A percentile compares a stretch with the other conserved stretches of the same genome.
Conservation (phyloP, 768 basidiomycete genomes). For the Mycena vulgaris region DNA sequence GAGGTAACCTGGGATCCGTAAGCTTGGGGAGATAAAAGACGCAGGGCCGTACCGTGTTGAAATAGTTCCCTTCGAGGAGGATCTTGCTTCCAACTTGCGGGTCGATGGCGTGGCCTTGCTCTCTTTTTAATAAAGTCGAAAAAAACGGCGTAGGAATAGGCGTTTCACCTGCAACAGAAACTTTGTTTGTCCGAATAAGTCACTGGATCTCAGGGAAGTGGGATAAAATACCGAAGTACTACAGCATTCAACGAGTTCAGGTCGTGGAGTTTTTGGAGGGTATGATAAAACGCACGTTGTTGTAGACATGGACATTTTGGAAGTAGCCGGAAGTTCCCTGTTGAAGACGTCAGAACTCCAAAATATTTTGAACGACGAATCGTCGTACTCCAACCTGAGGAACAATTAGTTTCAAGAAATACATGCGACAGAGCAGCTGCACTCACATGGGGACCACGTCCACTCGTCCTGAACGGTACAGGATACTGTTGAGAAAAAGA, state of each 20-base stretch:
- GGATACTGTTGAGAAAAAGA: too few relatives aligned
- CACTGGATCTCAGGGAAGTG: not conserved
- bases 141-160: too few relatives aligned
- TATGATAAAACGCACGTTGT: conserved; percentile 28
- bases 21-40: not conserved
- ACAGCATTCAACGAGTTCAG: not conserved
- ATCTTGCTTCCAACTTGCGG: conserved; percentile 43
- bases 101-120: conserved; percentile 44
- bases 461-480: conserved; percentile 38
- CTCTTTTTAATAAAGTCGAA: too few relatives aligned
- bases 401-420: not conserved
- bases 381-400: conserved; percentile 19
- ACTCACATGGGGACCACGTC: conserved; percentile 44
- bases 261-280: not conserved
- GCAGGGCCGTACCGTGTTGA: conserved; percentile 37
- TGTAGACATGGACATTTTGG: conserved; percentile 43
- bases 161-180: conserved; percentile 38
- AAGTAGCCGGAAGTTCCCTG: conserved; percentile 42
- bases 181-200: conserved; percentile 15
- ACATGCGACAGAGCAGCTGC: not conserved
- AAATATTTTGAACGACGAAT: not conserved
- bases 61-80: conserved; percentile 47
- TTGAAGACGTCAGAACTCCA: not conserved
- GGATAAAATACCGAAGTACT: conserved; percentile 31
- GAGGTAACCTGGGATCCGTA: conserved; percentile 28